phyloP scores from a whole-genome alignment of 2,329 filamentous ascomycete species.

The Hymenoscyphus scutula region DNA sequence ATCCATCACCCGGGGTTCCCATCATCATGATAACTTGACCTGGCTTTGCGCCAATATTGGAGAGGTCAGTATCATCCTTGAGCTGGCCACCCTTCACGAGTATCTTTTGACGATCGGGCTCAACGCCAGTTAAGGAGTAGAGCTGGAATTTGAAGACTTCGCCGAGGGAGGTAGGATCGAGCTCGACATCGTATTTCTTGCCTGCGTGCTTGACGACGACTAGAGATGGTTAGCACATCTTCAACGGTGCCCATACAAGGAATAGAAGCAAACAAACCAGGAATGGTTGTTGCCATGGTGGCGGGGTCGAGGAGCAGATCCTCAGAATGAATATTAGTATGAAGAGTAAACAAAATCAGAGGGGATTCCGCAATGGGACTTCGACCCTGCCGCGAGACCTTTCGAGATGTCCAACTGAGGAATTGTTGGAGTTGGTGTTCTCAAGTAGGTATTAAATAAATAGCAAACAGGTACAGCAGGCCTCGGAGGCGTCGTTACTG shows the following conservation, averaged over 20 bases:
- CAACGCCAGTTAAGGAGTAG: conserved; percentile 91
- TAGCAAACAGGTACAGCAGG: too few relatives aligned
- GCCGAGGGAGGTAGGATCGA: conserved; percentile 79
- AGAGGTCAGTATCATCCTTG: conserved; percentile 90
- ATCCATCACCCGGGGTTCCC: conserved; percentile 72
- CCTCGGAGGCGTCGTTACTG: background rate
- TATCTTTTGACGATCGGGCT: conserved; percentile 95
- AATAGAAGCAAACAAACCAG: conserved; percentile 28
- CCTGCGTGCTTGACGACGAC: conserved; percentile 93
- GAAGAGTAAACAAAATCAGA: background rate
- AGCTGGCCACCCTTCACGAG: conserved; percentile 90
- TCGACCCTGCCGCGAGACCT: background rate
- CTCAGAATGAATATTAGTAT: background rate
- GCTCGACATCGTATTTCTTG: conserved; percentile 91
- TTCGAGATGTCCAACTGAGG: background rate
- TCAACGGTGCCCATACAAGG: background rate
- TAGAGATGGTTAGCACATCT: conserved; percentile 39
- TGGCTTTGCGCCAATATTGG: conserved; percentile 78
- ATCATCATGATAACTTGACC: conserved; percentile 94
- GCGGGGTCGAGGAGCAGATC: conserved; percentile 21
- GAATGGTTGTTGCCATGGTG: conserved; percentile 37
- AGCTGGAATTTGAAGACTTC: conserved; percentile 95
- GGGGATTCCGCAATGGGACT: background rate
- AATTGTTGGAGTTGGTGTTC: background rate
- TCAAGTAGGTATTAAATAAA: too few relatives aligned